Conservation (phyloP, 768 basidiomycete species). For the Podaxis sp. region DNA sequence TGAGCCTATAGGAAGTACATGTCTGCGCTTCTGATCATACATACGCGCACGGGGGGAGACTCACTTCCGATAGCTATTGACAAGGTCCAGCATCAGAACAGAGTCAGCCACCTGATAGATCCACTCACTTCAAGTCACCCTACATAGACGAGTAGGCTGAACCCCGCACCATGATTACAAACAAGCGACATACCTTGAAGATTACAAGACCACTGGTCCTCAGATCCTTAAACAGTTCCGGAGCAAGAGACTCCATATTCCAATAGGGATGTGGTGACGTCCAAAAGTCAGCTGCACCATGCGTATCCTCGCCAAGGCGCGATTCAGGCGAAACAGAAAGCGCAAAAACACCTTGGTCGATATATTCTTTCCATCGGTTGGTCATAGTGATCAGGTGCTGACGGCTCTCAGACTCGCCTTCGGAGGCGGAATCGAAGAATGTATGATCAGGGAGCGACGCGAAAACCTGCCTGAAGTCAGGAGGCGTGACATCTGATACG, state of each 20-base stretch:
- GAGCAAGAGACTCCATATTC: constrained; percentile 56
- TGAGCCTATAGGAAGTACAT: constrained; percentile 52
- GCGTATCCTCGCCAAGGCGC: constrained; percentile 40
- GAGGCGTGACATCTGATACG: constrained; percentile 89
- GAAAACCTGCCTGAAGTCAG: constrained; percentile 69
- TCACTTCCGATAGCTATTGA: constrained; percentile 75
- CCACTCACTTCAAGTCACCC: constrained; percentile 89
- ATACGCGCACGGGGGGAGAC: constrained; percentile 19
- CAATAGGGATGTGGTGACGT: constrained; percentile 73
- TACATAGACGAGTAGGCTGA: constrained; percentile 21
- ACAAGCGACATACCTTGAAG: constrained; percentile 58
- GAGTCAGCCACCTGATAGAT: not conserved
- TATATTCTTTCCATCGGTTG: constrained; percentile 65
- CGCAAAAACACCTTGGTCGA: constrained; percentile 66
- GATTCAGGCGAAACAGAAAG: constrained; percentile 65
- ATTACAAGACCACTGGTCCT: constrained; percentile 64
- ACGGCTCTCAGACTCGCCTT: constrained; percentile 12
- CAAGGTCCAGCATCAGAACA: not conserved
- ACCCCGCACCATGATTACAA: constrained; percentile 4
- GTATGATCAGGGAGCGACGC: constrained; percentile 51
- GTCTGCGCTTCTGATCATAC: not conserved
- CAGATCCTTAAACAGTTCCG: constrained; percentile 46
- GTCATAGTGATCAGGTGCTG: constrained; percentile 57
- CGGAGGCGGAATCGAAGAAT: constrained; percentile 47
- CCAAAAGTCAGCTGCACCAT: constrained; percentile 53